Percentiles rank a stretch among this genome's conserved stretches.
Conservation (phyloP, 805 yeast genomes). For the Ogataea haglerorum region DNA sequence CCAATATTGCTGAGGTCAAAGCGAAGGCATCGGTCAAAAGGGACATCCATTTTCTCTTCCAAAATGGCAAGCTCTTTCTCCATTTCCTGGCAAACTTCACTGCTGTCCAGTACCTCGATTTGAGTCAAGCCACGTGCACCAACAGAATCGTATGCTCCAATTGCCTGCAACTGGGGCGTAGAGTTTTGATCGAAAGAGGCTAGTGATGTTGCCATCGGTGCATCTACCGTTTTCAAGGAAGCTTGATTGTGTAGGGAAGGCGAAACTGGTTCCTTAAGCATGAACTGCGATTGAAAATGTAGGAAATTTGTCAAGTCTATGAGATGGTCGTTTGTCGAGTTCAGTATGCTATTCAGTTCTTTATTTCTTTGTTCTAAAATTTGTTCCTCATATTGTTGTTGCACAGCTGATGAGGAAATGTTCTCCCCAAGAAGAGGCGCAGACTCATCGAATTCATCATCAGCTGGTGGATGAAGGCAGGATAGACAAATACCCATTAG, state of each 20-base stretch:
- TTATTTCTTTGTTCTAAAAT: constrained; percentile 29
- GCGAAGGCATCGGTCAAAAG: constrained; percentile 6
- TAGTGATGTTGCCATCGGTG: constrained; percentile 9
- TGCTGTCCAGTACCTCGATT: constrained; percentile 16
- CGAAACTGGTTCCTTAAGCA: constrained; percentile 1
- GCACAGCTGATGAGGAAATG: constrained; percentile 16
- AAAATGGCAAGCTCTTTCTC: constrained; percentile 13
- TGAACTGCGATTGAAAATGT: constrained; percentile 17
- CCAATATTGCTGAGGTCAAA: constrained; percentile 14
- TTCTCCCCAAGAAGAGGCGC: constrained; percentile 26
- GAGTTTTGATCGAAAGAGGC: constrained; percentile 12
- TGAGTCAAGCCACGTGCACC: constrained; percentile 14
- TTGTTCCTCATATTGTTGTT: constrained; percentile 26
- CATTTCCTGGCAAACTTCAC: constrained; percentile 9
- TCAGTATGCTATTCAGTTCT: constrained; percentile 31
- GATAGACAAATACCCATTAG: constrained; percentile 35
- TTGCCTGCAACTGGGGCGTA: constrained; percentile 12
- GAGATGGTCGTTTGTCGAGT: constrained; percentile 33
- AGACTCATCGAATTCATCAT: constrained; percentile 27
- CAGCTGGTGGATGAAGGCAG: constrained; percentile 24
- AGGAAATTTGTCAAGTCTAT: constrained; percentile 28
- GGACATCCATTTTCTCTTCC: constrained; percentile 6
- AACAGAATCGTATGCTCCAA: constrained; percentile 8
- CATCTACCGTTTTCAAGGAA: background rate
- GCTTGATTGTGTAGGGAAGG: constrained; percentile 4